These are phyloP conservation scores for Musa itinerans DNA, from an alignment of 176 grass and related monocot genomes.

Conservation along the genomic window DNA sequence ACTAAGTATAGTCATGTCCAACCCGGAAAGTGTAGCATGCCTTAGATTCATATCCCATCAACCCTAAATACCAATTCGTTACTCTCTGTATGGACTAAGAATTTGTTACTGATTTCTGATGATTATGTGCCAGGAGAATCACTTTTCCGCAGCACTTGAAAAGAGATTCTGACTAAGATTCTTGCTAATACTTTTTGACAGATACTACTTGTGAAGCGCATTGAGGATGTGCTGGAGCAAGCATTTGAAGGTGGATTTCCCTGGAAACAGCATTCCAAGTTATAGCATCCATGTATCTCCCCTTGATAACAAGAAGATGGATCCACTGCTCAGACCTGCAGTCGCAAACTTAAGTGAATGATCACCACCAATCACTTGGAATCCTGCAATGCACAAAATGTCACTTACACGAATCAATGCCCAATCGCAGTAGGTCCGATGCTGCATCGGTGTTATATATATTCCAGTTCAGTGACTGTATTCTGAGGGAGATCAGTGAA, in stretches of 20 bases:
- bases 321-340: background rate
- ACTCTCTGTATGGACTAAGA: background rate
- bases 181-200: slow-evolving; percentile 6
- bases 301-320: background rate
- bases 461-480: no score
- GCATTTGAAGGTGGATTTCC: slow-evolving; percentile 80
- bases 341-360: background rate
- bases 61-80: no score
- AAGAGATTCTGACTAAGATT: background rate
- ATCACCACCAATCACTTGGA: background rate
- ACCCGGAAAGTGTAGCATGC: background rate
- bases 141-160: no score
- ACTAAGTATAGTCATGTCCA: background rate
- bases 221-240: slow-evolving; percentile 85
- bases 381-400: background rate
- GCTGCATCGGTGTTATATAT: background rate
- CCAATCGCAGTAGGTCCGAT: background rate
- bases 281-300: slow-evolving; percentile 32
- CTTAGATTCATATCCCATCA: no score
- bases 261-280: slow-evolving; percentile 50
- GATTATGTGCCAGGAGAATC: background rate
- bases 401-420: background rate
- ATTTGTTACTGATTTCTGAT: background rate
- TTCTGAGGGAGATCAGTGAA: background rate
- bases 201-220: slow-evolving; percentile 86